phyloP scores from a whole-genome alignment of 768 basidiomycete species.

The Hydnum rufescens region DNA sequence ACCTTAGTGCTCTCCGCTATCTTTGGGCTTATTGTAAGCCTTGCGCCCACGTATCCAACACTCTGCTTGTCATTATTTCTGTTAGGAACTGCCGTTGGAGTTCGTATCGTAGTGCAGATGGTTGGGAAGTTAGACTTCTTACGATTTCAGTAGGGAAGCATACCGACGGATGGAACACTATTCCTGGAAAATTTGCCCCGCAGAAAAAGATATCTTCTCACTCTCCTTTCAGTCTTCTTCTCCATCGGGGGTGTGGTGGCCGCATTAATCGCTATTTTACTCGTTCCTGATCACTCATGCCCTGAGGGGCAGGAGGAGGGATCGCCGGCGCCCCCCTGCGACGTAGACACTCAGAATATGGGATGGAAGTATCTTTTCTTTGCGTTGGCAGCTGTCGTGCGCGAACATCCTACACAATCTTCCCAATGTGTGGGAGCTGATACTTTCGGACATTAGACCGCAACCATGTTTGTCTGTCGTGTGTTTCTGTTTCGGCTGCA shows the following conservation, averaged over 20 bases:
- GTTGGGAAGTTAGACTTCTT: neutral
- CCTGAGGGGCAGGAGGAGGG: conserved; percentile 12
- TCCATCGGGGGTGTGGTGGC: conserved; percentile 78
- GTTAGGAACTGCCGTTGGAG: conserved; percentile 85
- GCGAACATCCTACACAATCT: conserved; percentile 18
- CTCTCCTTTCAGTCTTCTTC: conserved; percentile 87
- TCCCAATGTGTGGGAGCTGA: neutral
- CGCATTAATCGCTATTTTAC: conserved; percentile 55
- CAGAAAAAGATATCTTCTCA: conserved; percentile 80
- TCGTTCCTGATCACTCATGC: conserved; percentile 44
- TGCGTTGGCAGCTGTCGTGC: conserved; percentile 59
- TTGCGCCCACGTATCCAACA: conserved; percentile 42
- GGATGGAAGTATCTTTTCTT: conserved; percentile 83
- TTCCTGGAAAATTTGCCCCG: conserved; percentile 84
- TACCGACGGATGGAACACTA: conserved; percentile 93
- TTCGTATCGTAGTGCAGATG: conserved; percentile 19
- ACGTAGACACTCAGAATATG: conserved; percentile 44
- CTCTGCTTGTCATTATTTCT: conserved; percentile 69
- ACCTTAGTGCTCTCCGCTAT: conserved; percentile 80
- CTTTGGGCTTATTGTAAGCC: conserved; percentile 67
- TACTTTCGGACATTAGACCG: conserved; percentile 33
- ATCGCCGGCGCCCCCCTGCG: conserved; percentile 24
- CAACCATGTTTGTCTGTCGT: conserved; percentile 70
- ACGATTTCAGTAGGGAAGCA: conserved; percentile 44
- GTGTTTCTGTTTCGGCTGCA: conserved; percentile 81